A percentile compares a stretch with the other conserved stretches of the same genome.
Evolutionary conservation across 768 basidiomycete genomes (phyloP).

Genomic region (Mycena kentingensis): DNA sequence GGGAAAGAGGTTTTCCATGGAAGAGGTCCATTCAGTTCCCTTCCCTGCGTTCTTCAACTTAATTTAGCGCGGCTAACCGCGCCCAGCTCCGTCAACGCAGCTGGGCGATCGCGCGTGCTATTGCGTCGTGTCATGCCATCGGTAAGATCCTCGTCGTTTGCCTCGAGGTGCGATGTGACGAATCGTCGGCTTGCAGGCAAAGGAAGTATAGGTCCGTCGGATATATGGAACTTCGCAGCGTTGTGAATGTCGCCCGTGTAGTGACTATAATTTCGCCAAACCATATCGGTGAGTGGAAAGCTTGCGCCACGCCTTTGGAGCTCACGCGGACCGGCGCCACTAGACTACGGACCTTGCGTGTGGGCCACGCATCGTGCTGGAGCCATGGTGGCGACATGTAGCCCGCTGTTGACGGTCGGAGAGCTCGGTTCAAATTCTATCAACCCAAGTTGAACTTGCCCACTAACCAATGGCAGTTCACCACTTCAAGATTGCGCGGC

Average conservation of each 20-base stretch:
- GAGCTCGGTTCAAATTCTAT: too few species aligned
- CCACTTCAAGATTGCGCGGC: too few species aligned
- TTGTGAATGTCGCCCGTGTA: too few species aligned
- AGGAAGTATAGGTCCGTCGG: constrained; percentile 42
- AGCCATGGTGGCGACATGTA: too few species aligned
- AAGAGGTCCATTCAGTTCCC: constrained; percentile 44
- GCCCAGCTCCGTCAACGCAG: constrained; percentile 38
- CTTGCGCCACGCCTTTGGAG: background rate
- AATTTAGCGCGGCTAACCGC: background rate
- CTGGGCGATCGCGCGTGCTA: constrained; percentile 35
- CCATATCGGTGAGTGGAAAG: constrained; percentile 39
- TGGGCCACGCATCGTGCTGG: constrained; percentile 48
- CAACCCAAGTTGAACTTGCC: too few species aligned
- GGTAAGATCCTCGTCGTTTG: constrained; percentile 23
- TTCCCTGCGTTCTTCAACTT: background rate
- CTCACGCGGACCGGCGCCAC: constrained; percentile 2
- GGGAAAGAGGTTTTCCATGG: constrained; percentile 34
- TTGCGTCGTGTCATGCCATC: constrained; percentile 32
- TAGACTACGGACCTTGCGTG: constrained; percentile 39
- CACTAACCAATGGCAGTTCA: too few species aligned
- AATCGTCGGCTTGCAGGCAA: too few species aligned
- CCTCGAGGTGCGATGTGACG: background rate
- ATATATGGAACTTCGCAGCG: too few species aligned
- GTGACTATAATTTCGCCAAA: constrained; percentile 47
- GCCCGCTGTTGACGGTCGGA: too few species aligned